Conservation (phyloP, 78 protist species). For the Dictyostelium capitatum region DNA sequence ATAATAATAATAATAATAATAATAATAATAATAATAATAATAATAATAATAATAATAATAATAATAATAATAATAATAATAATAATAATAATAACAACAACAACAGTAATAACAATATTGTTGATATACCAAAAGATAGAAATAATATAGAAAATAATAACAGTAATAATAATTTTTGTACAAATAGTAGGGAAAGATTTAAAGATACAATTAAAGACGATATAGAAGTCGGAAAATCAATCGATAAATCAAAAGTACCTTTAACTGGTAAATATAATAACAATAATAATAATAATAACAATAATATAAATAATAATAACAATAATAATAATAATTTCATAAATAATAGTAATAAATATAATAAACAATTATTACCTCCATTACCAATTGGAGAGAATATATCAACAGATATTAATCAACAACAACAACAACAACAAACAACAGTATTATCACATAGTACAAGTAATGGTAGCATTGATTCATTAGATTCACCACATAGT, state of each 20-base stretch:
- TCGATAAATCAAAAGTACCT: not conserved
- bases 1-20: not conserved
- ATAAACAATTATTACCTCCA: not conserved
- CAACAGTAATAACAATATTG: not conserved
- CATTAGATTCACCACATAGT: constrained; percentile 2
- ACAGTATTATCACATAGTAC: constrained; percentile 20
- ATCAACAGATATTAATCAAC: not conserved
- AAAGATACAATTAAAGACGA: not conserved
- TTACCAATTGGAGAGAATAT: not conserved
- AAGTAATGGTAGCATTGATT: not conserved
- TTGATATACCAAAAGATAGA: not conserved
- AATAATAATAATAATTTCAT: not conserved
- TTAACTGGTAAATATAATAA: not conserved
- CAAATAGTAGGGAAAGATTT: not conserved
- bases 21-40: not conserved
- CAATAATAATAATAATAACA: not conserved
- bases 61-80: constrained; percentile 8
- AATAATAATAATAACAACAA: not conserved
- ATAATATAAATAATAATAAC: too few relatives aligned
- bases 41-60: not conserved
- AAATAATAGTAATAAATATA: not conserved
- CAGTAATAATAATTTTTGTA: not conserved
- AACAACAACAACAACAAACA: too few relatives aligned
- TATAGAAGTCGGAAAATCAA: not conserved
- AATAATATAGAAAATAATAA: not conserved